Evolutionary conservation across 164 flowering plant genomes (phyloP).

Genomic region (Cinnamomum chago): DNA sequence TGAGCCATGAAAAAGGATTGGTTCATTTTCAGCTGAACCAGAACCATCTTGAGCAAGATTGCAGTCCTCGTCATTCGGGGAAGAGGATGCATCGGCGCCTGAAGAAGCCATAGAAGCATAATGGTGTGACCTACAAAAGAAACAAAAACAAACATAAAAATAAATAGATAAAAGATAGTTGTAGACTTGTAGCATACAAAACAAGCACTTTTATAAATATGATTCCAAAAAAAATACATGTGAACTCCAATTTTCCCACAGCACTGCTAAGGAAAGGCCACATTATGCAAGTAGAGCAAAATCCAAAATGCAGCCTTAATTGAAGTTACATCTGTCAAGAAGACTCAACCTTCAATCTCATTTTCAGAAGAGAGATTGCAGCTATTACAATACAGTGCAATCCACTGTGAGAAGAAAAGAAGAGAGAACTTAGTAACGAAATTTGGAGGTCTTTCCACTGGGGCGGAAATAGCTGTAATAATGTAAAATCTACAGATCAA

Average conservation of each 20-base stretch:
- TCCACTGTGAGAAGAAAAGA: no score
- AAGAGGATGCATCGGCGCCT: slow-evolving; percentile 23
- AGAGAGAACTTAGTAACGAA: no score
- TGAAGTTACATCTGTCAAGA: no score
- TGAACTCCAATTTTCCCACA: neutral
- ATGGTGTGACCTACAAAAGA: slow-evolving; percentile 27
- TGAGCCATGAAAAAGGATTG: slow-evolving; percentile 24
- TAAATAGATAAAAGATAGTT: neutral
- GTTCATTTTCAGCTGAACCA: slow-evolving; percentile 27
- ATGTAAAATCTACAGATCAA: neutral
- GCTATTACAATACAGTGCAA: no score
- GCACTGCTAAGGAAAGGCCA: neutral
- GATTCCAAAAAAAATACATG: no score
- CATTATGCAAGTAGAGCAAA: no score
- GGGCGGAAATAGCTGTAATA: neutral
- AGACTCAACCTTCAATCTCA: no score
- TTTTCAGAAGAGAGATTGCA: no score
- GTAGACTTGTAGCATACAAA: no score
- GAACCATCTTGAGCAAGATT: slow-evolving; percentile 19
- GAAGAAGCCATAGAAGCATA: slow-evolving; percentile 20
- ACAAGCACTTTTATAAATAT: no score
- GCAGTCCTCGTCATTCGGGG: slow-evolving; percentile 23
- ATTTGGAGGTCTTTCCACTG: no score
- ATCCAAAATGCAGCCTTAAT: no score
- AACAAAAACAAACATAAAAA: neutral